phyloP scores from a whole-genome alignment of 108 stramenopile genomes.

The Stephanodiscus triporus region DNA sequence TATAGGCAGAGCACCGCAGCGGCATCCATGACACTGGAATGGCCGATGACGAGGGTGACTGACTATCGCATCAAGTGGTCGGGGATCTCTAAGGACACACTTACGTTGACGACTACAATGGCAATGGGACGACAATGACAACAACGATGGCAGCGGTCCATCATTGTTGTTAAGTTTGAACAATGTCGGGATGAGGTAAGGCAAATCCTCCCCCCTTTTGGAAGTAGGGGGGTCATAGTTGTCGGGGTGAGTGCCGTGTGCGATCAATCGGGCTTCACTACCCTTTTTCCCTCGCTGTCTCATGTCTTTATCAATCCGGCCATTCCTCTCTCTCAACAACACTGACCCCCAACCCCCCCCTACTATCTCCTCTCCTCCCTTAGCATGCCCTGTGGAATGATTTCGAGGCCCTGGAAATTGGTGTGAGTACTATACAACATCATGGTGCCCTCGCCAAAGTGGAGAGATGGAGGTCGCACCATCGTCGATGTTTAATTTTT shows the following conservation, averaged over 20 bases:
- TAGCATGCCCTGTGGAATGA: slow-evolving; percentile 19
- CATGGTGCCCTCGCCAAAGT: no score
- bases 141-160: no score
- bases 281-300: no score
- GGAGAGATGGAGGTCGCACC: no score
- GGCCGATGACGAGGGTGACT: slow-evolving; percentile 55
- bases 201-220: slow-evolving; percentile 35
- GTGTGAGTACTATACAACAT: slow-evolving; percentile 14
- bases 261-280: no score
- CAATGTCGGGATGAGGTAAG: slow-evolving; percentile 50
- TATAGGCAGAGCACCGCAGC: slow-evolving; percentile 53
- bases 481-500: no score
- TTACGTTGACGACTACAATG: not conserved
- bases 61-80: slow-evolving; percentile 58
- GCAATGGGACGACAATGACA: no score
- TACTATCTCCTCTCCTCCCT: no score
- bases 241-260: slow-evolving; percentile 39
- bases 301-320: no score
- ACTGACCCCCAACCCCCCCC: not conserved
- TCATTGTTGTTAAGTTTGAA: slow-evolving; percentile 40
- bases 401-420: slow-evolving; percentile 29
- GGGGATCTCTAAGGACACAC: slow-evolving; percentile 50
- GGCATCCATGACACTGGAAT: slow-evolving; percentile 58
- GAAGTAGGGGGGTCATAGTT: slow-evolving; percentile 40
- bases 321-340: not conserved